phyloP scores from a whole-genome alignment of 495 filamentous ascomycete genomes.

The Pyrenopolyporus hunteri region DNA sequence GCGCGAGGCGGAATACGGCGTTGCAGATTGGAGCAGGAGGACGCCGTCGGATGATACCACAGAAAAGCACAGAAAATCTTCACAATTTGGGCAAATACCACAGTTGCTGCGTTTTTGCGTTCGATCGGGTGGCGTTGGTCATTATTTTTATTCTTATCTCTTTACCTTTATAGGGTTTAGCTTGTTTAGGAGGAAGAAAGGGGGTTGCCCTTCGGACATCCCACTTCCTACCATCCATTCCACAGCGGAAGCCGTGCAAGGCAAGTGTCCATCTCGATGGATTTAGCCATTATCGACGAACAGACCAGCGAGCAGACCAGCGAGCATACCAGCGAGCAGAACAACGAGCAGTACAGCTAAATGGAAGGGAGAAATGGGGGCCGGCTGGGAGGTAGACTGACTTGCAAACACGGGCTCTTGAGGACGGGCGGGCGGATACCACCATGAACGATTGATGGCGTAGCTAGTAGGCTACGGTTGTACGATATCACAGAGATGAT shows the following conservation, averaged over 20 bases:
- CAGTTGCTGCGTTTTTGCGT: conserved; percentile 25
- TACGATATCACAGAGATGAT: conserved; percentile 43
- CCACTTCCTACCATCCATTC: conserved; percentile 11
- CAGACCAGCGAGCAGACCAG: too few species aligned
- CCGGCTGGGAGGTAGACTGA: conserved; percentile 29
- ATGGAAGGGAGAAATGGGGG: conserved; percentile 12
- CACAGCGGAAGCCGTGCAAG: not conserved
- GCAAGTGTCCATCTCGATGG: conserved; percentile 2
- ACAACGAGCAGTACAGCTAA: too few species aligned
- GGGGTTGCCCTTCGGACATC: conserved; percentile 20
- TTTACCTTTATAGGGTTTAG: conserved; percentile 32
- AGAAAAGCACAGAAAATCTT: conserved; percentile 44
- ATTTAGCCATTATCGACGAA: not conserved
- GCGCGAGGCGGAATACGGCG: conserved; percentile 42
- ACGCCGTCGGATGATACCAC: conserved; percentile 46
- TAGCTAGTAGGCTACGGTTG: conserved; percentile 32
- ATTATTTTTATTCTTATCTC: too few species aligned
- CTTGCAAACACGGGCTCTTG: conserved; percentile 21
- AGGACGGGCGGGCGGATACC: conserved; percentile 29
- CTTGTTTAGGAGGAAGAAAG: conserved; percentile 14
- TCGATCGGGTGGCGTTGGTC: conserved; percentile 31
- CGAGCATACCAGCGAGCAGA: too few species aligned
- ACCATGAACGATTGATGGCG: conserved; percentile 34
- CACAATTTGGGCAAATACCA: conserved; percentile 38
- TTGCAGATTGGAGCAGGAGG: conserved; percentile 45